Percentiles rank a stretch among this genome's conserved stretches.
These are phyloP conservation scores for Solanum habrochaites DNA, from an alignment of 257 asterid genomes.

Conservation along the genomic window DNA sequence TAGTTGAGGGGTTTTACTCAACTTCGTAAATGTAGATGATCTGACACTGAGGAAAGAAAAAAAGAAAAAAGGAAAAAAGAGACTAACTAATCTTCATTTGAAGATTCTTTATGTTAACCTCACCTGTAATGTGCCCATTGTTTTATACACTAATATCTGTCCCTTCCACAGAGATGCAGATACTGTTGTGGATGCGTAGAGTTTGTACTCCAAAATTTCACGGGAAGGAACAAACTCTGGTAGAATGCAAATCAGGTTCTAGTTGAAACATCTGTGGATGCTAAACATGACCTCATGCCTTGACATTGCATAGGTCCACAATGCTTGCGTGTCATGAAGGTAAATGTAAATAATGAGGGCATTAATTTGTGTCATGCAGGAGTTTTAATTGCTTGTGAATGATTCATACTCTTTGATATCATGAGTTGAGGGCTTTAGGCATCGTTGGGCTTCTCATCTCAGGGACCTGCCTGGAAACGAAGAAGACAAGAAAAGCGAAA, in stretches of 20 bases:
- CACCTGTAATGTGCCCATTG: neutral
- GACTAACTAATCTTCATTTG: neutral
- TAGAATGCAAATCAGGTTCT: slow-evolving; percentile 99
- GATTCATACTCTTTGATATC: slow-evolving; percentile 30
- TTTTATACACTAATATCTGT: slow-evolving; percentile 5
- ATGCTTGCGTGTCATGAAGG: slow-evolving; percentile 22
- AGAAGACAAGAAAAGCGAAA: slow-evolving; percentile 91
- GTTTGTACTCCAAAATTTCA: slow-evolving; percentile 96
- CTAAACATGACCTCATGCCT: slow-evolving; percentile 23
- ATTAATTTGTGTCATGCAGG: slow-evolving; percentile 25
- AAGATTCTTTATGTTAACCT: neutral
- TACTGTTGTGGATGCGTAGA: slow-evolving; percentile 87
- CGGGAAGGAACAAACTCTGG: slow-evolving; percentile 99
- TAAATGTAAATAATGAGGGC: slow-evolving; percentile 27
- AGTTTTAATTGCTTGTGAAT: slow-evolving; percentile 19
- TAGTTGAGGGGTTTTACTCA: neutral
- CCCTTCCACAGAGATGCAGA: slow-evolving; percentile 70
- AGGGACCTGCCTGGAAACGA: slow-evolving; percentile 98
- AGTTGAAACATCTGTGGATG: slow-evolving; percentile 26
- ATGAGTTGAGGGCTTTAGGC: slow-evolving; percentile 30
- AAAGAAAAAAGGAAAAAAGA: neutral
- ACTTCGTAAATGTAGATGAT: neutral
- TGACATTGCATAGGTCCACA: slow-evolving; percentile 14
- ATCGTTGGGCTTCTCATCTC: slow-evolving; percentile 35
- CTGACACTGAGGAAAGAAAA: neutral